A percentile compares a stretch with the other conserved stretches of the same genome.
These are phyloP conservation scores for Penicillium italicum DNA, from an alignment of 2,329 filamentous ascomycete species.

Conservation along the genomic window DNA sequence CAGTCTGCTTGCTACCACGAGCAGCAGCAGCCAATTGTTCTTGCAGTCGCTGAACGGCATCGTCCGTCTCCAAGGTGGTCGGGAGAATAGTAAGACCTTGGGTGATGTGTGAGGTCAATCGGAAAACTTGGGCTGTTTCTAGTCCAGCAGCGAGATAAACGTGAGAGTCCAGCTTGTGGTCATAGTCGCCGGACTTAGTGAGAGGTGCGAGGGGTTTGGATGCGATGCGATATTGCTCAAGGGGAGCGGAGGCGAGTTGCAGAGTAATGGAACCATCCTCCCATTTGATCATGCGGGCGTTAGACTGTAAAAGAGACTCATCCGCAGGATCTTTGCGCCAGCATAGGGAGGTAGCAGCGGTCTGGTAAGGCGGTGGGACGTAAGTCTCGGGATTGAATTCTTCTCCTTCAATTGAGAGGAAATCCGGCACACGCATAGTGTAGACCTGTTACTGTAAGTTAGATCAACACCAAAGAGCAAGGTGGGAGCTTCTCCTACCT, in stretches of 20 bases:
- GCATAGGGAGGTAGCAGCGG: constrained; percentile 61
- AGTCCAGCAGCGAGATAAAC: constrained; percentile 62
- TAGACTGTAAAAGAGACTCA: constrained; percentile 57
- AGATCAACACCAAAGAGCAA: background rate
- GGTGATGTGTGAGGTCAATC: constrained; percentile 61
- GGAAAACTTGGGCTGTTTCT: constrained; percentile 55
- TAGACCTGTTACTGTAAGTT: constrained; percentile 47
- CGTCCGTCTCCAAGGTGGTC: constrained; percentile 54
- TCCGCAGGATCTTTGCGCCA: constrained; percentile 63
- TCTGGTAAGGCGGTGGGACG: constrained; percentile 59
- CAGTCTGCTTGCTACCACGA: constrained; percentile 50
- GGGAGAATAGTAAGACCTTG: constrained; percentile 57
- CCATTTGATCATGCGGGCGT: constrained; percentile 63
- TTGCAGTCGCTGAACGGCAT: constrained; percentile 60
- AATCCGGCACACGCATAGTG: constrained; percentile 61
- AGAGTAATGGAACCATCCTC: constrained; percentile 64
- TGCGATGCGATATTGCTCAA: constrained; percentile 58
- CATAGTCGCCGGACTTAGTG: constrained; percentile 51
- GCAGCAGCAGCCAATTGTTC: constrained; percentile 56
- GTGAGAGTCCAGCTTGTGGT: constrained; percentile 57
- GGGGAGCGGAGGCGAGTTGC: constrained; percentile 60
- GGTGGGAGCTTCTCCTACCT: constrained; percentile 27
- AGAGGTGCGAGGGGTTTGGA: constrained; percentile 57
- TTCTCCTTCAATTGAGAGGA: constrained; percentile 59
- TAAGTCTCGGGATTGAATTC: constrained; percentile 60